phyloP scores from a whole-genome alignment of 1,284 basidiomycete genomes.

The Caloboletus inedulis region DNA sequence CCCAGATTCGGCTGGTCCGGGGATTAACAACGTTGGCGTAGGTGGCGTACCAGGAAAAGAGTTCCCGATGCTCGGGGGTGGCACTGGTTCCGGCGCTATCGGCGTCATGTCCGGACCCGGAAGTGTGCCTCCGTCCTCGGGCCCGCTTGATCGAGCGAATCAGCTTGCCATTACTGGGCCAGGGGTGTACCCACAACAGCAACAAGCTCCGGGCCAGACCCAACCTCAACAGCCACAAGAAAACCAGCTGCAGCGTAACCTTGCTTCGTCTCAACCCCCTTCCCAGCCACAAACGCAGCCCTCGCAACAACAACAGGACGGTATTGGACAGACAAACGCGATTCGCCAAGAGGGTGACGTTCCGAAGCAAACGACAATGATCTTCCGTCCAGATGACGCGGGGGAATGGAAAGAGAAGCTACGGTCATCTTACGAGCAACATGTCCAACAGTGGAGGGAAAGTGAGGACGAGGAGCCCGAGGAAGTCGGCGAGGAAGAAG shows the following conservation, averaged over 20 bases:
- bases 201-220: constrained; percentile 20
- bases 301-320: constrained; percentile 31
- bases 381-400: constrained; percentile 81
- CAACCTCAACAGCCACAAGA: constrained; percentile 28
- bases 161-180: constrained; percentile 41
- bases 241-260: constrained; percentile 17
- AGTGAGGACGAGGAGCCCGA: constrained; percentile 50
- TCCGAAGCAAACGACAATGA: constrained; percentile 66
- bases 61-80: constrained; percentile 60
- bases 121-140: constrained; percentile 44
- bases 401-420: constrained; percentile 81
- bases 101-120: constrained; percentile 49
- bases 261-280: constrained; percentile 22
- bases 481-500: constrained; percentile 55
- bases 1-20: constrained; percentile 49
- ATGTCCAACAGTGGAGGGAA: constrained; percentile 50
- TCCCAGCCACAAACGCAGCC: constrained; percentile 28
- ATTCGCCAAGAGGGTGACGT: constrained; percentile 22
- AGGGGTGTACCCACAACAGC: constrained; percentile 42
- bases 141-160: constrained; percentile 50
- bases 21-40: constrained; percentile 3
- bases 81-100: constrained; percentile 30
- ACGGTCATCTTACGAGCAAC: constrained; percentile 55
- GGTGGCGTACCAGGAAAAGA: constrained; percentile 50
- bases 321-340: constrained; percentile 12